Evolutionary conservation across 208 protist genomes (phyloP).

Genomic region (Naegleria gruberi): DNA sequence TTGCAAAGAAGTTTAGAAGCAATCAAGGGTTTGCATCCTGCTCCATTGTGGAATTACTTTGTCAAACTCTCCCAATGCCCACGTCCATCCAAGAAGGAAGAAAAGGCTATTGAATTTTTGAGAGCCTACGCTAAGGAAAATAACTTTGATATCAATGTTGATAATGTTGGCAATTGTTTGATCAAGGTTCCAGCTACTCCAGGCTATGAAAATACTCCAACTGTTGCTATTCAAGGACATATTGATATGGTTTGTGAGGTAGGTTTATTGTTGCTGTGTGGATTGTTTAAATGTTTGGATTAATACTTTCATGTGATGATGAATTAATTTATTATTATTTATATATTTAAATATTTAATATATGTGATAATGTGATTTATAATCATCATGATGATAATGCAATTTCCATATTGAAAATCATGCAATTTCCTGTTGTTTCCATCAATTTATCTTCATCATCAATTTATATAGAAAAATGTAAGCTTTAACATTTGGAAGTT

Average conservation of each 20-base stretch:
- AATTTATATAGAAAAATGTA: not conserved
- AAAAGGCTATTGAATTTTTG: not conserved
- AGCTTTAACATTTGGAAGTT: not conserved
- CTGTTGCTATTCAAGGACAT: slow-evolving; percentile 4
- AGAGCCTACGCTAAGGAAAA: not conserved
- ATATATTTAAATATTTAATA: not conserved
- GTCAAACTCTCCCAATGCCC: not conserved
- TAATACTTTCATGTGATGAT: not conserved
- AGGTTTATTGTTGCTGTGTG: too few relatives aligned
- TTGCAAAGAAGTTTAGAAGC: not conserved
- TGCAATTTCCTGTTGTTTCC: not conserved
- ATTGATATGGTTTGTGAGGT: slow-evolving; percentile 1
- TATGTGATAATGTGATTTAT: too few relatives aligned
- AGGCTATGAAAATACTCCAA: not conserved
- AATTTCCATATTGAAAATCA: not conserved
- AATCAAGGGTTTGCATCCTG: not conserved
- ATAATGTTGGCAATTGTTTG: slow-evolving; percentile 1
- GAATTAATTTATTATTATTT: not conserved
- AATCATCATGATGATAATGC: too few relatives aligned
- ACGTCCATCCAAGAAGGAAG: not conserved
- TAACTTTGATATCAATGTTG: not conserved
- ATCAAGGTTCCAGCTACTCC: not conserved
- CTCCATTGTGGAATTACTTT: not conserved
- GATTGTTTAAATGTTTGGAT: not conserved
- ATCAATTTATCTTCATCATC: not conserved